Percentiles rank a stretch among this genome's conserved stretches.
These are phyloP conservation scores for Populus euphratica DNA, from an alignment of 345 rosid species.

Conservation along the genomic window DNA sequence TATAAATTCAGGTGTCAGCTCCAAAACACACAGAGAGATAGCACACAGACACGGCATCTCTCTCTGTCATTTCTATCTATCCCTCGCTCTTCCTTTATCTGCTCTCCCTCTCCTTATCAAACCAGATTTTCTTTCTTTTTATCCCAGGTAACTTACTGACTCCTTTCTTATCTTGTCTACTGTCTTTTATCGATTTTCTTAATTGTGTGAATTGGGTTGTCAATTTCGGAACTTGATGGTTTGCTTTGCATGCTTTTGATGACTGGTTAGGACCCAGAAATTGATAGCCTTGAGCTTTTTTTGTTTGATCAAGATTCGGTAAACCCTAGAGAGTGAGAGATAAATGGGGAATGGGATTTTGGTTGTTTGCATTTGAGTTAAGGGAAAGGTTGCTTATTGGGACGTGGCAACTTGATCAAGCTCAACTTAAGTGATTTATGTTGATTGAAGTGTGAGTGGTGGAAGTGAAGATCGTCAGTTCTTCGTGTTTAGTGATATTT, in stretches of 20 bases:
- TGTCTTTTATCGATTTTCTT: background rate
- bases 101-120: background rate
- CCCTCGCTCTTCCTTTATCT: background rate
- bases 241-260: background rate
- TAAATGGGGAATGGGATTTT: background rate
- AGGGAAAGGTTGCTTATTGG: background rate
- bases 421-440: background rate
- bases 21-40: background rate
- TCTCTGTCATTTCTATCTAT: background rate
- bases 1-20: slow-evolving; percentile 7
- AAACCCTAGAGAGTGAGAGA: slow-evolving; percentile 3
- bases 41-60: background rate
- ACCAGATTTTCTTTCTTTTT: background rate
- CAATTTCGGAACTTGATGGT: background rate
- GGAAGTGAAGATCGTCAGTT: background rate
- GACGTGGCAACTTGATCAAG: background rate
- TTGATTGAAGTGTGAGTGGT: background rate
- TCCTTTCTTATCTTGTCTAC: background rate
- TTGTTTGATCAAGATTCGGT: background rate
- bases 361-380: background rate
- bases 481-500: background rate
- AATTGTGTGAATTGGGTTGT: background rate
- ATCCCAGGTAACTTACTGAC: background rate
- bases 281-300: background rate
- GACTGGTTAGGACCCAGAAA: background rate